Conservation (phyloP, 257 asterid species). For the Solanum stenotomum region DNA sequence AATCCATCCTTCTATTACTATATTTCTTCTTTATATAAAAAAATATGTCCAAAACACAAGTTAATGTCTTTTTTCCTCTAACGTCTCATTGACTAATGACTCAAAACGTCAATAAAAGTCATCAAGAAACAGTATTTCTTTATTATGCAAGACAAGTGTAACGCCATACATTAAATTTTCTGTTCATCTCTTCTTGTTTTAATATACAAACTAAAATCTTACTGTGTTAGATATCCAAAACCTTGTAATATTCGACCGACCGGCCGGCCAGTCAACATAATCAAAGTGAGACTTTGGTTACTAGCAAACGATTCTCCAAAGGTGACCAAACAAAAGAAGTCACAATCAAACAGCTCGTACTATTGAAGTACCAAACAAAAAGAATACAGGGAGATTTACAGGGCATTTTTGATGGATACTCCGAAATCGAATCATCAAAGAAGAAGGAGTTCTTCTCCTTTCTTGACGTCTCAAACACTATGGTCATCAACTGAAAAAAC, state of each 20-base stretch:
- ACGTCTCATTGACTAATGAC: neutral
- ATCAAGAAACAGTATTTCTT: neutral
- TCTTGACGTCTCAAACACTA: slow-evolving; percentile 28
- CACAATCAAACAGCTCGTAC: neutral
- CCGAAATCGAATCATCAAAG: slow-evolving; percentile 5
- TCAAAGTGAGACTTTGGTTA: neutral
- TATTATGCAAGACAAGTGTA: neutral
- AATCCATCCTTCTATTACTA: neutral
- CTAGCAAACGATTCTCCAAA: neutral
- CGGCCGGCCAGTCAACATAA: neutral
- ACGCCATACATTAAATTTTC: neutral
- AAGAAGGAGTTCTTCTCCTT: slow-evolving; percentile 5
- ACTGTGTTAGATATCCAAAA: neutral
- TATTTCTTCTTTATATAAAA: neutral
- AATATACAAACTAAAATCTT: neutral
- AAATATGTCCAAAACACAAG: neutral
- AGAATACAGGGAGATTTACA: neutral
- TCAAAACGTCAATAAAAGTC: neutral
- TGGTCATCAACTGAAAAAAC: slow-evolving; percentile 37
- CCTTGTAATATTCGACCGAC: neutral
- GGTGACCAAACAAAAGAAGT: neutral
- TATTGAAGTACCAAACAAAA: neutral
- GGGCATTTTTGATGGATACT: slow-evolving; percentile 1
- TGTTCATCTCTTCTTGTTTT: neutral
- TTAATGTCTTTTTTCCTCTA: neutral